Percentiles rank a stretch among this genome's conserved stretches.
phyloP scores from a whole-genome alignment of 805 yeast species.

The Saccharomycopsis lassenensis region DNA sequence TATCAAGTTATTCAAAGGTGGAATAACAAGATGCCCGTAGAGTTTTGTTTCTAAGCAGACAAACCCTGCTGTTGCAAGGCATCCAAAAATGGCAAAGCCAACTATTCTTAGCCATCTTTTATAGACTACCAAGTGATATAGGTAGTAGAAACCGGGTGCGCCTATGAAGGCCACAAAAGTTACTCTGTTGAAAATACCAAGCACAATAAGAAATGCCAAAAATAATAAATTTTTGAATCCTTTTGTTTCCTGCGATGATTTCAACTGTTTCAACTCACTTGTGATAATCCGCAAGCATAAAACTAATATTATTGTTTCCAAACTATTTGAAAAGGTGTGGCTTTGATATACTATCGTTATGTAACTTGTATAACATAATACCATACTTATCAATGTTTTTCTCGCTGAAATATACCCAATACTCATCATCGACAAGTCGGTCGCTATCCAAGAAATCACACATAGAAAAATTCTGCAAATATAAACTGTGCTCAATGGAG shows the following conservation, averaged over 20 bases:
- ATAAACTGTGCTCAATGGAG: slow-evolving; percentile 12
- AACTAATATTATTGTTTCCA: slow-evolving; percentile 47
- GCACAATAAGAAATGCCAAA: slow-evolving; percentile 40
- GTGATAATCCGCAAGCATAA: slow-evolving; percentile 50
- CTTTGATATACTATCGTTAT: slow-evolving; percentile 71
- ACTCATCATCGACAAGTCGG: slow-evolving; percentile 20
- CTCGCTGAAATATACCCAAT: slow-evolving; percentile 5
- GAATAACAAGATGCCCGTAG: slow-evolving; percentile 32
- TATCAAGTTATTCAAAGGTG: slow-evolving; percentile 68
- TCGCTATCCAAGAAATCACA: slow-evolving; percentile 24
- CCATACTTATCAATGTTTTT: slow-evolving; percentile 24
- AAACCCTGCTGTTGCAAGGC: slow-evolving; percentile 3
- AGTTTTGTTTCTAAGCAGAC: too few species aligned
- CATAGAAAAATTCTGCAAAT: slow-evolving; percentile 19
- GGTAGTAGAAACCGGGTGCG: slow-evolving; percentile 37
- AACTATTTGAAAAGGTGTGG: slow-evolving; percentile 81
- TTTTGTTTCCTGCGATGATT: slow-evolving; percentile 10
- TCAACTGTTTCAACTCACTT: neutral
- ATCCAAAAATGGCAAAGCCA: neutral
- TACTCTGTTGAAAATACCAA: slow-evolving; percentile 78
- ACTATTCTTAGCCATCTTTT: neutral
- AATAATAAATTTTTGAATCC: slow-evolving; percentile 26
- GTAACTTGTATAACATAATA: slow-evolving; percentile 47
- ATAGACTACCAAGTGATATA: neutral
- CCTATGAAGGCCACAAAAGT: slow-evolving; percentile 71